Conservation (phyloP, 2,329 filamentous ascomycete genomes). For the Karstenula rhodostoma region DNA sequence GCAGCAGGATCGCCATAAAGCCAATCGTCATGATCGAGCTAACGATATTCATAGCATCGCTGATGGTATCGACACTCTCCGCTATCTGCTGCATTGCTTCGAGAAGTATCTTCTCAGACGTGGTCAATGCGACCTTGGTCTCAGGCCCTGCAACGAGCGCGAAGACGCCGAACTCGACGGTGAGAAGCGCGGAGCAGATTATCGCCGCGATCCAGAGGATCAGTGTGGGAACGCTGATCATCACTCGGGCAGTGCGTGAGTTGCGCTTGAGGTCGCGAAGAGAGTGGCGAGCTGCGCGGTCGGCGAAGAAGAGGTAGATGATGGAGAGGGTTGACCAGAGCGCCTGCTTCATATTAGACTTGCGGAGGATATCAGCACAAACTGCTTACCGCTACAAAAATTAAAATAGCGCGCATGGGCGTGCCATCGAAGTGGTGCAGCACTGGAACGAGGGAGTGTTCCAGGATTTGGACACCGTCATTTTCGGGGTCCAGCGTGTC, state of each 20-base stretch:
- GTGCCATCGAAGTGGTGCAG: constrained; percentile 14
- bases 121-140: constrained; percentile 13
- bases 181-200: constrained; percentile 17
- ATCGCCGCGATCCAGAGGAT: constrained; percentile 19
- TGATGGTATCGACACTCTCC: neutral
- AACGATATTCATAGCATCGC: constrained; percentile 16
- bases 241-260: constrained; percentile 14
- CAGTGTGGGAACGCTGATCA: constrained; percentile 11
- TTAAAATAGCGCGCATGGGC: constrained; percentile 12
- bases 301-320: constrained; percentile 18
- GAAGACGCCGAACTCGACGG: constrained; percentile 18
- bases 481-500: constrained; percentile 11
- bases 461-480: constrained; percentile 13
- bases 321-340: constrained; percentile 16
- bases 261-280: constrained; percentile 18
- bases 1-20: constrained; percentile 13
- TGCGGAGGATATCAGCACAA: neutral
- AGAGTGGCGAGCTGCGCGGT: constrained; percentile 13
- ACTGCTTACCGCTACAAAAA: constrained; percentile 16
- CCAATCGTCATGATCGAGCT: constrained; percentile 18
- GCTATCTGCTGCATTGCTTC: constrained; percentile 7
- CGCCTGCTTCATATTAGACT: constrained; percentile 9
- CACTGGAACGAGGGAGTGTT: constrained; percentile 16
- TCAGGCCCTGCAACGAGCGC: constrained; percentile 10
- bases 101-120: constrained; percentile 4